Evolutionary conservation across 208 protist species (phyloP).

Genomic region (Leishmania turanica): DNA sequence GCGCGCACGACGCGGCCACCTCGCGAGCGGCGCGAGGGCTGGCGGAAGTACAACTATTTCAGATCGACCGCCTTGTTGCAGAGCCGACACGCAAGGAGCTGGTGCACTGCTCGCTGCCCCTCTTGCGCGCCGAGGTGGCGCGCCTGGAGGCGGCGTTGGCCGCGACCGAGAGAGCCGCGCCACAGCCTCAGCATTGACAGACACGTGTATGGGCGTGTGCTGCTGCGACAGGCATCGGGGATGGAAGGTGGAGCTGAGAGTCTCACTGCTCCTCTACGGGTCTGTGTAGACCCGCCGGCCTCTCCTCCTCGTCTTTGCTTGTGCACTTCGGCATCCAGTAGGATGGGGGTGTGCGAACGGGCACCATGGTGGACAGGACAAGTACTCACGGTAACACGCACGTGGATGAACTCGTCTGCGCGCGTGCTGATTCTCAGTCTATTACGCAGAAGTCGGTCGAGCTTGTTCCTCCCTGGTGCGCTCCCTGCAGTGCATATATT

Average conservation of each 20-base stretch:
- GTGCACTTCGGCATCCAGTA: not conserved
- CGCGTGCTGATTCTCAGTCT: not conserved
- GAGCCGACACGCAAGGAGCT: conserved; percentile 40
- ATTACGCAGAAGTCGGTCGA: not conserved
- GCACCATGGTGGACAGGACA: not conserved
- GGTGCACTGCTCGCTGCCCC: conserved; percentile 30
- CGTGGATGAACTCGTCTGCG: not conserved
- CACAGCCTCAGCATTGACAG: not conserved
- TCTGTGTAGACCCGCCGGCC: not conserved
- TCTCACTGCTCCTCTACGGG: not conserved
- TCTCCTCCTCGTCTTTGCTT: not conserved
- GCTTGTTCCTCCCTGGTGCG: not conserved
- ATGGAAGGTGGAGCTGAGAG: not conserved
- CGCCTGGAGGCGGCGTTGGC: conserved; percentile 43
- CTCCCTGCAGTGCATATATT: not conserved
- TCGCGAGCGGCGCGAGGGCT: conserved; percentile 43
- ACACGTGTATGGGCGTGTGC: not conserved
- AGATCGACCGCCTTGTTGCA: conserved; percentile 44
- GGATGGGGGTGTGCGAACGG: not conserved
- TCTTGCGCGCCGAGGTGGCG: conserved; percentile 47
- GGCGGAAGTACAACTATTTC: conserved; percentile 43
- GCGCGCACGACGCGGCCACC: conserved; percentile 25
- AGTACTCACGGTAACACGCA: not conserved
- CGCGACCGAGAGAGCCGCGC: not conserved
- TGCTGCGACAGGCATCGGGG: not conserved